phyloP scores from a whole-genome alignment of 441 rosid genomes.

The Omphalea diandra region DNA sequence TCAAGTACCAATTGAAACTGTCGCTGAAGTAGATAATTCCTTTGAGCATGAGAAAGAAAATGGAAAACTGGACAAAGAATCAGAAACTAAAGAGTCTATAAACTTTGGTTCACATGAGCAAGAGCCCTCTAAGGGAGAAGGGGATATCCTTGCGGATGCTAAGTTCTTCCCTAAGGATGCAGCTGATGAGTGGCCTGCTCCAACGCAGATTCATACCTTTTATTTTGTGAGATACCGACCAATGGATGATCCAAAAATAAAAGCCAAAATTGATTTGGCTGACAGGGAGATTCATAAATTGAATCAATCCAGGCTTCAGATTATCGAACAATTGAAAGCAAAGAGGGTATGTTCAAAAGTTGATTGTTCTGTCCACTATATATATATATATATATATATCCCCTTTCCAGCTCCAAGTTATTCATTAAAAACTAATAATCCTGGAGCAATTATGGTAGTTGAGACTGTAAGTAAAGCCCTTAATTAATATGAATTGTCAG shows the following conservation, averaged over 20 bases:
- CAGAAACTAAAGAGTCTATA: slow-evolving; percentile 29
- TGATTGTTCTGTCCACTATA: background rate
- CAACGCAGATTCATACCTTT: slow-evolving; percentile 47
- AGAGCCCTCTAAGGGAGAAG: slow-evolving; percentile 38
- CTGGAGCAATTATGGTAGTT: background rate
- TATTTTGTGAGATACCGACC: slow-evolving; percentile 53
- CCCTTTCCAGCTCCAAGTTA: background rate
- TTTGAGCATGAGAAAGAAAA: slow-evolving; percentile 39
- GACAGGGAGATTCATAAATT: slow-evolving; percentile 59
- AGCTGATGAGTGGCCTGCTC: slow-evolving; percentile 65
- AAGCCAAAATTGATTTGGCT: slow-evolving; percentile 58
- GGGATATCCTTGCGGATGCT: slow-evolving; percentile 31
- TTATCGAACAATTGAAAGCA: slow-evolving; percentile 44
- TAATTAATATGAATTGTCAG: background rate
- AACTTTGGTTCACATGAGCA: slow-evolving; percentile 48
- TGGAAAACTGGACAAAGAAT: slow-evolving; percentile 37
- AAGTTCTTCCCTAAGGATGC: slow-evolving; percentile 50
- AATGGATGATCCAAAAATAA: slow-evolving; percentile 71
- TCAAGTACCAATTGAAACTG: slow-evolving; percentile 39
- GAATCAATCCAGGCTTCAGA: slow-evolving; percentile 44
- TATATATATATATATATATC: too few relatives aligned
- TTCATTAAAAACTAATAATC: background rate
- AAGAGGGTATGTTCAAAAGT: slow-evolving; percentile 53
- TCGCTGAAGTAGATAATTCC: slow-evolving; percentile 34
- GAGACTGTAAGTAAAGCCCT: background rate